These are phyloP conservation scores for Coemansia sp. DNA, from an alignment of 192 early-diverging fungal genomes.

Conservation along the genomic window DNA sequence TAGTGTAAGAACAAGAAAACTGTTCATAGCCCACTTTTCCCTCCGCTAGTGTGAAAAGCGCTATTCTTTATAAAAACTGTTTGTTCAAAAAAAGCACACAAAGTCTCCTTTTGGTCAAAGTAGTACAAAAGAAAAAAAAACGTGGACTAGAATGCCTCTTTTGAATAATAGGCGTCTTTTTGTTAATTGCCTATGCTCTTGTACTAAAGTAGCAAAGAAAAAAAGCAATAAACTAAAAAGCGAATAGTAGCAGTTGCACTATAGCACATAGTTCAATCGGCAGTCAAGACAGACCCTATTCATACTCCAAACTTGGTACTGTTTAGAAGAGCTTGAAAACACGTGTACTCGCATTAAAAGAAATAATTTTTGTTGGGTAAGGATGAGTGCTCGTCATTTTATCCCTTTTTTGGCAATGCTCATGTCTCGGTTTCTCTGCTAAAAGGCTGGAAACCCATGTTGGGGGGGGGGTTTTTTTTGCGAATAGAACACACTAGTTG, in stretches of 20 bases:
- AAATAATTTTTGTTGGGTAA: too few relatives aligned
- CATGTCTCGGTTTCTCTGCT: too few relatives aligned
- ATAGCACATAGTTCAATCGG: too few relatives aligned
- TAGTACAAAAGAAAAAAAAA: neutral
- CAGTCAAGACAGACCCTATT: too few relatives aligned
- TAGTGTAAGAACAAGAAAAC: neutral
- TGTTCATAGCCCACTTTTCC: neutral
- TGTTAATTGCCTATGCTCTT: neutral
- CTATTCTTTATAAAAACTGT: neutral
- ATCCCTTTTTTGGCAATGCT: too few relatives aligned
- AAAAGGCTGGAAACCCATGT: too few relatives aligned
- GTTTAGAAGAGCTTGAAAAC: too few relatives aligned
- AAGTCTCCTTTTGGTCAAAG: neutral
- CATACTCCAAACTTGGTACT: too few relatives aligned
- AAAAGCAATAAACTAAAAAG: neutral
- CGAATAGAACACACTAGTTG: too few relatives aligned
- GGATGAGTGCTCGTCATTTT: too few relatives aligned
- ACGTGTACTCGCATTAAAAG: too few relatives aligned
- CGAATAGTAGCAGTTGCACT: neutral
- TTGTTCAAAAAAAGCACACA: neutral
- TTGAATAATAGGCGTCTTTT: neutral
- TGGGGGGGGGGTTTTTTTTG: too few relatives aligned
- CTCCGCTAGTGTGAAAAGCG: neutral
- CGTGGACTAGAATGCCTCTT: neutral
- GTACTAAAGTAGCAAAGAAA: neutral